Percentiles rank a stretch among this genome's conserved stretches.
Evolutionary conservation across 2,329 filamentous ascomycete species (phyloP).

Genomic region (Aspergillus proliferans): DNA sequence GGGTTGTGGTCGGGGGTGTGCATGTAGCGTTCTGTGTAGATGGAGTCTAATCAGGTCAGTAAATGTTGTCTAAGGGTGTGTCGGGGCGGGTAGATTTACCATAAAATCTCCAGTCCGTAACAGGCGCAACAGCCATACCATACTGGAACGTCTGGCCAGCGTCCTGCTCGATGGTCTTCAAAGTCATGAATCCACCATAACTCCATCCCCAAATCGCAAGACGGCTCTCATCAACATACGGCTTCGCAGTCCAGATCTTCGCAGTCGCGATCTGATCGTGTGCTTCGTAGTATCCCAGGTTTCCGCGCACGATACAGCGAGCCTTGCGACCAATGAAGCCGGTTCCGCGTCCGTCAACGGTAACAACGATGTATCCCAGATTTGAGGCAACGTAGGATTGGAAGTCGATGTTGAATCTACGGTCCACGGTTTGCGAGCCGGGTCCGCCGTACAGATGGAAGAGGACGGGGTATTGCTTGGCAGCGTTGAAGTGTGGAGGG

Average conservation of each 20-base stretch:
- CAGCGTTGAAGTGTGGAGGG: conserved; percentile 77
- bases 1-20: conserved; percentile 79
- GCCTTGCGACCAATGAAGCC: conserved; percentile 81
- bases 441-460: conserved; percentile 95
- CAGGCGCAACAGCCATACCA: conserved; percentile 95
- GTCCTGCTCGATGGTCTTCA: conserved; percentile 91
- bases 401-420: conserved; percentile 78
- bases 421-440: conserved; percentile 80
- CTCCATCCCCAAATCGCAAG: conserved; percentile 99
- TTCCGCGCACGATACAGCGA: conserved; percentile 72
- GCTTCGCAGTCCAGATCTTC: conserved; percentile 71
- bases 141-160: conserved; percentile 87
- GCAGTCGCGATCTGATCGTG: conserved; percentile 87
- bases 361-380: conserved; percentile 89
- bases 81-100: conserved; percentile 32
- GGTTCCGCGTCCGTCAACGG: conserved; percentile 87
- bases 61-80: not conserved
- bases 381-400: conserved; percentile 80
- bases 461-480: conserved; percentile 84
- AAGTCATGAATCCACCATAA: conserved; percentile 88
- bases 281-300: conserved; percentile 79
- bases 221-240: conserved; percentile 73
- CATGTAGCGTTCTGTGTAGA: conserved; percentile 69
- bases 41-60: conserved; percentile 21
- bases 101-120: conserved; percentile 98